These are phyloP conservation scores for Lineolata rhizophorae DNA, from an alignment of 495 filamentous ascomycete genomes.

Conservation along the genomic window DNA sequence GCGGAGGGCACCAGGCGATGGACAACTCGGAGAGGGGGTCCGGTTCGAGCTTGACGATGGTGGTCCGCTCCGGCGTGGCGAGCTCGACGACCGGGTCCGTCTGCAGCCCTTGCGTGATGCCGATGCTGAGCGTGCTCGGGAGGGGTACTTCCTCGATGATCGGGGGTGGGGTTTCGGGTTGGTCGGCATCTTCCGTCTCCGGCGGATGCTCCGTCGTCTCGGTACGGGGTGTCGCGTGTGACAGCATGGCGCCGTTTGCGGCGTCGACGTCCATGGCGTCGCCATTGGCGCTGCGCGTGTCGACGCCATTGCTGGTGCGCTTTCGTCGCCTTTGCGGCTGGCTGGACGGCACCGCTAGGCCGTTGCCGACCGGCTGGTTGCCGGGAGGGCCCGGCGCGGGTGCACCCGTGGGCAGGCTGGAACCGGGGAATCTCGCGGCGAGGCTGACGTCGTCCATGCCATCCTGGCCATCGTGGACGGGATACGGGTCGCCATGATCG, in stretches of 20 bases:
- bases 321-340: neutral
- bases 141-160: neutral
- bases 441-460: neutral
- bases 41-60: neutral
- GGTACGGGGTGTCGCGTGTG: too few species aligned
- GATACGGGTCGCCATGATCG: constrained; percentile 9
- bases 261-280: too few species aligned
- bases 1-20: neutral
- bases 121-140: neutral
- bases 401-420: neutral
- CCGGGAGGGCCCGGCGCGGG: neutral
- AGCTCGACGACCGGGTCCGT: neutral
- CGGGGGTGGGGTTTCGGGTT: too few species aligned
- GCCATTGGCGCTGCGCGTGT: too few species aligned
- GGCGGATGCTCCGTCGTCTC: too few species aligned
- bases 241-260: too few species aligned
- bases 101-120: neutral
- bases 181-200: too few species aligned
- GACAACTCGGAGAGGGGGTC: neutral
- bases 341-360: neutral
- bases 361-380: neutral
- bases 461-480: neutral
- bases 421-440: neutral
- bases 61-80: neutral
- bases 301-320: neutral